A percentile compares a stretch with the other conserved stretches of the same genome.
These are phyloP conservation scores for Xylariaceae sp. DNA, from an alignment of 2,329 filamentous ascomycete genomes.

Conservation along the genomic window DNA sequence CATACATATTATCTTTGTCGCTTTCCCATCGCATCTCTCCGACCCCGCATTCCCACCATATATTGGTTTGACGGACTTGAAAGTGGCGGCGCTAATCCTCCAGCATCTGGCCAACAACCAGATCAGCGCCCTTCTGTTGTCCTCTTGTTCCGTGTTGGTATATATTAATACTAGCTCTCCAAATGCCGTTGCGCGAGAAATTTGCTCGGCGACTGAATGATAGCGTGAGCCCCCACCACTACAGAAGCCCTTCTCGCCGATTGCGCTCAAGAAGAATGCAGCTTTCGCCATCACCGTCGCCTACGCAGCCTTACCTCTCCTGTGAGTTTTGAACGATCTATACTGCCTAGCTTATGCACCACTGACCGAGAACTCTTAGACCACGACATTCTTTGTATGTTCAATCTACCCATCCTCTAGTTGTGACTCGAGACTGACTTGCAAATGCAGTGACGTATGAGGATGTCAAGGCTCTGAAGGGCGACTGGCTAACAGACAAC, in stretches of 20 bases:
- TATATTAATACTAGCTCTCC: slow-evolving; percentile 7
- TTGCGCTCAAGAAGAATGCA: slow-evolving; percentile 33
- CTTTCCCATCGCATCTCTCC: not conserved
- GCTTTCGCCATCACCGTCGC: slow-evolving; percentile 40
- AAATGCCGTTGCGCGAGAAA: slow-evolving; percentile 38
- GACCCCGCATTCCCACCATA: not conserved
- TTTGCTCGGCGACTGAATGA: slow-evolving; percentile 37
- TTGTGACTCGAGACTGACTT: slow-evolving; percentile 16
- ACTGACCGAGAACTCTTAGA: slow-evolving; percentile 34
- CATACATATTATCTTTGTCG: not conserved
- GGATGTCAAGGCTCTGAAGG: slow-evolving; percentile 84
- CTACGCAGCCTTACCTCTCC: slow-evolving; percentile 47
- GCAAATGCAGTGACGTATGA: slow-evolving; percentile 73
- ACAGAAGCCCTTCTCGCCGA: slow-evolving; percentile 22
- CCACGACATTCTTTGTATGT: slow-evolving; percentile 43
- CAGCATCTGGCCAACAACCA: not conserved
- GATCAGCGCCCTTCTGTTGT: not conserved
- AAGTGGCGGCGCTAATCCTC: not conserved
- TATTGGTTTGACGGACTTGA: not conserved
- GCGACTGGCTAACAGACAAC: slow-evolving; percentile 97
- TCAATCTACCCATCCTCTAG: not conserved
- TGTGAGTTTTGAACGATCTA: slow-evolving; percentile 40
- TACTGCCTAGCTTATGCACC: slow-evolving; percentile 7
- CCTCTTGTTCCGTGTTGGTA: not conserved
- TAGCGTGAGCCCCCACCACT: slow-evolving; percentile 34